Percentiles rank a stretch among this genome's conserved stretches.
Conservation (phyloP, 140 eudicot genomes). For the Flaveria floridana region DNA sequence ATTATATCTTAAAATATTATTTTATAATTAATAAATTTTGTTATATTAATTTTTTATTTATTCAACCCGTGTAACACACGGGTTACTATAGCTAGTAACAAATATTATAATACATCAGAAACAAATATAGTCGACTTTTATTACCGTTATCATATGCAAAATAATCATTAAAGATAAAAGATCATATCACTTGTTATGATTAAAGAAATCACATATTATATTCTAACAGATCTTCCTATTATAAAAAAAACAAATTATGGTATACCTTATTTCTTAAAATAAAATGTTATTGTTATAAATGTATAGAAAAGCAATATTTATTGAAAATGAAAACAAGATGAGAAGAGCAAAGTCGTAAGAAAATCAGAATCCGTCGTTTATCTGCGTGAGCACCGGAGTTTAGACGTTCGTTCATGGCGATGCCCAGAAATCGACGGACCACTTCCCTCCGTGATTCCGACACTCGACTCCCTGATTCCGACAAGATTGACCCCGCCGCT, state of each 20-base stretch:
- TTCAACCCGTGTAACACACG: too few species aligned
- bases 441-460: slow-evolving; percentile 57
- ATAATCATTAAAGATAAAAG: not conserved
- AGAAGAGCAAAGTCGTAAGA: not conserved
- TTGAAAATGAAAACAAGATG: not conserved
- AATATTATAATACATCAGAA: too few species aligned
- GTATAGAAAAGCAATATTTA: not conserved
- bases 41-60: too few species aligned
- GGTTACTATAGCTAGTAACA: too few species aligned
- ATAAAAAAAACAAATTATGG: not conserved
- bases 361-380: slow-evolving; percentile 24
- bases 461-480: slow-evolving; percentile 62
- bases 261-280: too few species aligned
- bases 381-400: slow-evolving; percentile 18
- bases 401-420: slow-evolving; percentile 41
- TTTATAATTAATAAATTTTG: too few species aligned
- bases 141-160: not conserved
- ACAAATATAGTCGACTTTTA: too few species aligned
- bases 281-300: too few species aligned
- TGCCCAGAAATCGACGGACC: slow-evolving; percentile 57
- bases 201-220: not conserved
- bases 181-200: not conserved
- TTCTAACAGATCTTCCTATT: not conserved
- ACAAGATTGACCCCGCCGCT: slow-evolving; percentile 67
- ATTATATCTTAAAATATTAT: too few species aligned